Evolutionary conservation across 805 yeast genomes (phyloP).

Genomic region (Lachancea dasiensis): DNA sequence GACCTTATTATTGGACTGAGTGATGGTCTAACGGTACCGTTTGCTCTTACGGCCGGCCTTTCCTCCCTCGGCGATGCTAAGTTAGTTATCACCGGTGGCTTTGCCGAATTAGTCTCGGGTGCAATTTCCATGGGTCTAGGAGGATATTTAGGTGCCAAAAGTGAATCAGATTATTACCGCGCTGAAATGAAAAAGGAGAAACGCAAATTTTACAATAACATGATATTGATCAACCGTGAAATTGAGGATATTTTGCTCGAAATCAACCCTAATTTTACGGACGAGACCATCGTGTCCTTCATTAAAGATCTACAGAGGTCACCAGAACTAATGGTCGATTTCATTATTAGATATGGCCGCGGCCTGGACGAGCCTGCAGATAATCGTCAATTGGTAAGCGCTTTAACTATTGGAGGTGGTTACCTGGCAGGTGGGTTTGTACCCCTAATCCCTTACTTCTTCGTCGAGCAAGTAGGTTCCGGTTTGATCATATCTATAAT

Average conservation of each 20-base stretch:
- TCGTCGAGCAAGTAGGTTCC: constrained; percentile 63
- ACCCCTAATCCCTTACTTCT: constrained; percentile 88
- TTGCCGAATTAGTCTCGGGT: constrained; percentile 95
- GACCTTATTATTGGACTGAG: constrained; percentile 90
- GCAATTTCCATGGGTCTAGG: constrained; percentile 98
- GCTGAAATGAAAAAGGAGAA: constrained; percentile 70
- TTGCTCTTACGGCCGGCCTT: constrained; percentile 94
- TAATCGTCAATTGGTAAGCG: constrained; percentile 81
- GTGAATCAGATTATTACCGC: constrained; percentile 71
- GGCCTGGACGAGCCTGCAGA: constrained; percentile 96
- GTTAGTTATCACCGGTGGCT: constrained; percentile 93
- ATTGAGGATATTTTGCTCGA: constrained; percentile 76
- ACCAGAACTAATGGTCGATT: constrained; percentile 77
- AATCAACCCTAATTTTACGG: constrained; percentile 50
- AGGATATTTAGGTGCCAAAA: constrained; percentile 90
- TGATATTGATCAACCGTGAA: constrained; percentile 63
- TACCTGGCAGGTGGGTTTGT: constrained; percentile 90
- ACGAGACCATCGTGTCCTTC: constrained; percentile 66
- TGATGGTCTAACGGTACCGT: constrained; percentile 97
- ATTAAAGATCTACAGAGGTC: constrained; percentile 70
- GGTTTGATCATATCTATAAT: constrained; percentile 72
- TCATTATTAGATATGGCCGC: constrained; percentile 79
- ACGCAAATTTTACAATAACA: constrained; percentile 56
- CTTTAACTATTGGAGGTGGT: constrained; percentile 82
- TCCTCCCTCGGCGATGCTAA: constrained; percentile 84